Evolutionary conservation across 345 rosid species (phyloP).

Genomic region (Eucalyptus curtisii): DNA sequence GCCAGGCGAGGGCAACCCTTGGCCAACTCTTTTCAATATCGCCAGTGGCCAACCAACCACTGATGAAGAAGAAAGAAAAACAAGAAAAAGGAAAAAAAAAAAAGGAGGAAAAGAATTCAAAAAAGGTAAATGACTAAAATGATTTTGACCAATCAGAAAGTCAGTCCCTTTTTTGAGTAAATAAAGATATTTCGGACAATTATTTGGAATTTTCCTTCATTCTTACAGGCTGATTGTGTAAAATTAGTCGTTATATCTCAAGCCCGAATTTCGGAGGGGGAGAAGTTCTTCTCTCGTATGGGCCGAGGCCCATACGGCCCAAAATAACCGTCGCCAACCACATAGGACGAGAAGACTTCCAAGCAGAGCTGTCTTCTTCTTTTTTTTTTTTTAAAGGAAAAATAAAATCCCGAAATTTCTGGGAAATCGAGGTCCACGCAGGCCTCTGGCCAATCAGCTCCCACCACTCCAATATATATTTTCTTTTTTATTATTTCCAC

Average conservation of each 20-base stretch:
- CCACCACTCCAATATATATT: neutral
- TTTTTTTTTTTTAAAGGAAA: neutral
- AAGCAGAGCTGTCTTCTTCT: neutral
- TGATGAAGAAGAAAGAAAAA: too few species aligned
- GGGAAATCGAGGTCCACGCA: neutral
- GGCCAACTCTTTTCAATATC: too few species aligned
- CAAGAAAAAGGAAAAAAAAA: too few species aligned
- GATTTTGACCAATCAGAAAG: fast-evolving
- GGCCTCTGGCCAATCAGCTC: neutral
- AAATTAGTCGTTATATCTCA: neutral
- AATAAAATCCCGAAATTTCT: neutral
- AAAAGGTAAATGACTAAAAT: fast-evolving
- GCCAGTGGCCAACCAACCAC: too few species aligned
- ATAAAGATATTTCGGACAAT: fast-evolving
- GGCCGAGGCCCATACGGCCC: neutral
- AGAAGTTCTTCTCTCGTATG: neutral
- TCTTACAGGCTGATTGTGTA: neutral
- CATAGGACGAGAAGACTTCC: neutral
- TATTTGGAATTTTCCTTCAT: too few species aligned
- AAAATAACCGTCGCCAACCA: neutral
- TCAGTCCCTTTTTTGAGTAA: too few species aligned
- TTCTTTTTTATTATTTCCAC: neutral
- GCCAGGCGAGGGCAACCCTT: too few species aligned
- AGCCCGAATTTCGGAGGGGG: neutral
- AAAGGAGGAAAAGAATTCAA: too few species aligned